Percentiles rank a stretch among this genome's conserved stretches.
phyloP scores from a whole-genome alignment of 371 early-diverging fungal genomes.

The Batkoa obscura region DNA sequence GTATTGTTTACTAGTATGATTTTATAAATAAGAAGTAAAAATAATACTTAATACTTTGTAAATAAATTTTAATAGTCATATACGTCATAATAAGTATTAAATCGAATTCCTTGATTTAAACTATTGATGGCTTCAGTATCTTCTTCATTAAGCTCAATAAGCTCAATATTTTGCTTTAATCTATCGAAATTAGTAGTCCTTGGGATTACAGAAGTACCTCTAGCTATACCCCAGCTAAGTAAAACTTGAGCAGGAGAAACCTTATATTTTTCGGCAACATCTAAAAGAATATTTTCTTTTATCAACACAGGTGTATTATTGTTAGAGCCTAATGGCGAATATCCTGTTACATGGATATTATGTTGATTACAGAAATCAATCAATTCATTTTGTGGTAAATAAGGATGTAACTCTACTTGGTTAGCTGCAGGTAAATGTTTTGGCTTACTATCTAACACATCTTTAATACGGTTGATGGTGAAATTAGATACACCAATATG shows the following conservation, averaged over 20 bases:
- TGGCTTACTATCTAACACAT: constrained; percentile 24
- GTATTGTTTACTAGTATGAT: too few species aligned
- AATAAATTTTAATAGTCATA: too few species aligned
- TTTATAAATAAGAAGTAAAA: too few species aligned
- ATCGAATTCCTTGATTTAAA: too few species aligned
- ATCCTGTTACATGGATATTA: constrained; percentile 35
- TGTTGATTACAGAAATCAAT: constrained; percentile 23
- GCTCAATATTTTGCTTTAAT: constrained; percentile 27
- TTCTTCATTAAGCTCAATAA: constrained; percentile 24
- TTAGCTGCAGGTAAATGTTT: constrained; percentile 22
- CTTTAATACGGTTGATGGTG: constrained; percentile 22
- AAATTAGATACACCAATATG: constrained; percentile 45
- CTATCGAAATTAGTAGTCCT: constrained; percentile 25
- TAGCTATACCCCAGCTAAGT: constrained; percentile 23
- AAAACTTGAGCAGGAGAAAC: constrained; percentile 26
- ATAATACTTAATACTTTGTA: too few species aligned
- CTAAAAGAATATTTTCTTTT: constrained; percentile 17
- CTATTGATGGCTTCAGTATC: constrained; percentile 23
- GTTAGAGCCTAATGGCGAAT: constrained; percentile 39
- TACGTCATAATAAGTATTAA: too few species aligned
- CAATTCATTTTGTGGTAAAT: constrained; percentile 32
- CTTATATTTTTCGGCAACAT: constrained; percentile 21
- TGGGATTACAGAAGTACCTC: constrained; percentile 27
- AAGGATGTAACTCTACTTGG: constrained; percentile 53
- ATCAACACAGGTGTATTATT: constrained; percentile 20